A percentile compares a stretch with the other conserved stretches of the same genome.
These are phyloP conservation scores for Fagus sylvatica DNA, from an alignment of 306 rosid genomes.

Conservation along the genomic window DNA sequence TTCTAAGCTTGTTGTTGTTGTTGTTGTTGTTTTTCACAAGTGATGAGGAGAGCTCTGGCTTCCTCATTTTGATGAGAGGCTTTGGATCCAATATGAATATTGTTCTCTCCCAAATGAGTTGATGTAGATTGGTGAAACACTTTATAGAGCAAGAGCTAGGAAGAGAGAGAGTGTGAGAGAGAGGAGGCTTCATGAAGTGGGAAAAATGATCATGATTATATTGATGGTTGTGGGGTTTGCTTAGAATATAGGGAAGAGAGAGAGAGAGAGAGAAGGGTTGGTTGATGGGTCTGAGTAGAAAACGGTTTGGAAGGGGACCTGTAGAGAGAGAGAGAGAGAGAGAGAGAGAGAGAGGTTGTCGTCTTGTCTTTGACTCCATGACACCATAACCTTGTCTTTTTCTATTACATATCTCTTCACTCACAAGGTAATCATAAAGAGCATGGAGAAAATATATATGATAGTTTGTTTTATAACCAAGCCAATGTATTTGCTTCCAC, in stretches of 20 bases:
- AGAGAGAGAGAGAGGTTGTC: constrained; percentile 46
- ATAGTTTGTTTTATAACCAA: constrained; percentile 60
- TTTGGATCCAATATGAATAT: not conserved
- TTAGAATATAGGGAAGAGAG: constrained; percentile 68
- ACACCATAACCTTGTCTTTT: constrained; percentile 48
- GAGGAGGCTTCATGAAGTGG: constrained; percentile 72
- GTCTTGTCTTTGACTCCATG: constrained; percentile 92
- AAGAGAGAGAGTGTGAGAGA: constrained; percentile 33
- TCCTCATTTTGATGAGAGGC: constrained; percentile 56
- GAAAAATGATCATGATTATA: constrained; percentile 64
- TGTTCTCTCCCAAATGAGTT: constrained; percentile 47
- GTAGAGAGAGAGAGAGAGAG: constrained; percentile 4
- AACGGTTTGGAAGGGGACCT: constrained; percentile 97
- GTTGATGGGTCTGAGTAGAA: constrained; percentile 94
- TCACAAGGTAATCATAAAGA: constrained; percentile 55
- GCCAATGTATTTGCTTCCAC: constrained; percentile 77
- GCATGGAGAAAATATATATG: constrained; percentile 15
- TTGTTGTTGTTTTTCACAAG: constrained; percentile 18
- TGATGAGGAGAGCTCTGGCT: constrained; percentile 43
- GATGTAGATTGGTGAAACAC: constrained; percentile 40
- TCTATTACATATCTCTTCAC: constrained; percentile 54
- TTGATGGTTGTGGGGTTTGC: constrained; percentile 94
- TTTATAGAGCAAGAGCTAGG: constrained; percentile 45
- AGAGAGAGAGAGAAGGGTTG: constrained; percentile 39
- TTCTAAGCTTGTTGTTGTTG: constrained; percentile 54